Percentiles rank a stretch among this genome's conserved stretches.
Conservation (phyloP, 1,284 basidiomycete species). For the Leccinum subrobustum region DNA sequence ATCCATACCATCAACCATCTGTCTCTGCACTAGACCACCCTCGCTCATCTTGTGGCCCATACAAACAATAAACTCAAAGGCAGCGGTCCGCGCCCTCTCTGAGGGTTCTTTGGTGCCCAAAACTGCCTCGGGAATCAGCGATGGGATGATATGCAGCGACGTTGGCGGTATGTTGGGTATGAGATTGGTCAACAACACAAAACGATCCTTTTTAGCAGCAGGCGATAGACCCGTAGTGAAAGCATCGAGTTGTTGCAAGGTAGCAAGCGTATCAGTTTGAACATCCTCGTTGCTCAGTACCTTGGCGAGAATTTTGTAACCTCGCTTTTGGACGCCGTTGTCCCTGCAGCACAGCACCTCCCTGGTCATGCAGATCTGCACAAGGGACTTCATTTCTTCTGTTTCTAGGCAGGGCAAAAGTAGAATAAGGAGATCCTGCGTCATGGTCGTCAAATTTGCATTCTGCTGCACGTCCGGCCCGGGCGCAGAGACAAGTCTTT, state of each 20-base stretch:
- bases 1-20: slow-evolving; percentile 80
- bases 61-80: slow-evolving; percentile 87
- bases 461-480: slow-evolving; percentile 26
- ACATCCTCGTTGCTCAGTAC: slow-evolving; percentile 66
- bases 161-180: slow-evolving; percentile 70
- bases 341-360: slow-evolving; percentile 72
- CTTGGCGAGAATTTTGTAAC: slow-evolving; percentile 85
- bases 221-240: slow-evolving; percentile 67
- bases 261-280: slow-evolving; percentile 38
- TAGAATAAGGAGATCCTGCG: slow-evolving; percentile 88
- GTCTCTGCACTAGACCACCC: slow-evolving; percentile 83
- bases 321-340: slow-evolving; percentile 93
- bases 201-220: slow-evolving; percentile 93
- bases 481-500: slow-evolving; percentile 31
- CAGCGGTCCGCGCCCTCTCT: slow-evolving; percentile 85
- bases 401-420: slow-evolving; percentile 78
- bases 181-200: slow-evolving; percentile 75
- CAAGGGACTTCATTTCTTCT: slow-evolving; percentile 60
- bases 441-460: slow-evolving; percentile 57
- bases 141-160: slow-evolving; percentile 83
- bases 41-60: slow-evolving; percentile 93
- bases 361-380: slow-evolving; percentile 58
- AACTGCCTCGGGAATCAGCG: slow-evolving; percentile 92
- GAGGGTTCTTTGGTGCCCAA: slow-evolving; percentile 99
- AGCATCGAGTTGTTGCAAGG: slow-evolving; percentile 60